A percentile compares a stretch with the other conserved stretches of the same genome.
These are phyloP conservation scores for Nothomitra cinnamomea DNA, from an alignment of 2,329 filamentous ascomycete genomes.

Conservation along the genomic window DNA sequence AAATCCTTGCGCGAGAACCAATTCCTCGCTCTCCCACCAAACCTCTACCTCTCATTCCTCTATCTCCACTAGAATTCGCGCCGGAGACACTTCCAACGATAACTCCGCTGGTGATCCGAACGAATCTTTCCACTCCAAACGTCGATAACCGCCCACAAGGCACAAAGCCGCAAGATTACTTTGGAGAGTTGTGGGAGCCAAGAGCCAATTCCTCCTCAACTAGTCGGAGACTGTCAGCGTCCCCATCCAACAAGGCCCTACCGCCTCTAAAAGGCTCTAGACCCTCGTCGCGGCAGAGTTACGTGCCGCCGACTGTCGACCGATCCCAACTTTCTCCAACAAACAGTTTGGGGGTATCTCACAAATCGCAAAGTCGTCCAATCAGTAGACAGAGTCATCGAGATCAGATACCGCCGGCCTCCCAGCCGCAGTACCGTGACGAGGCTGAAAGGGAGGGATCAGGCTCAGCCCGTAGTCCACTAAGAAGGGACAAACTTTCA, in stretches of 20 bases:
- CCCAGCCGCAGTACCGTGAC: background rate
- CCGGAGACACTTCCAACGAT: no score
- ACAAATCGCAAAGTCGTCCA: background rate
- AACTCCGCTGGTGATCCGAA: no score
- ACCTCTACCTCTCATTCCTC: background rate
- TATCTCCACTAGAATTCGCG: no score
- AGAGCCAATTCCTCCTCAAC: no score
- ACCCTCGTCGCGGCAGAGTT: no score
- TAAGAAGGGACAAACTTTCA: slow-evolving; percentile 35
- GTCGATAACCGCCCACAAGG: no score
- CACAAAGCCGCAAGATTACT: background rate
- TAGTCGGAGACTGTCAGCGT: no score
- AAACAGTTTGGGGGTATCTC: background rate
- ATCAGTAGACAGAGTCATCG: background rate
- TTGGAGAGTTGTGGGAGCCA: background rate
- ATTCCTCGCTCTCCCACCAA: background rate
- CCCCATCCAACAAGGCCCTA: no score
- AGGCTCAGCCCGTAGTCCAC: background rate
- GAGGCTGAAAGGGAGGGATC: background rate
- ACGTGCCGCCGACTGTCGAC: no score
- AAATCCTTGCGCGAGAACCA: background rate
- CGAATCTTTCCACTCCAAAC: no score
- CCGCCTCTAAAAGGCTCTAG: no score
- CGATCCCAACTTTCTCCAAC: background rate
- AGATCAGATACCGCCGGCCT: background rate